phyloP scores from a whole-genome alignment of 2,329 filamentous ascomycete species.

The Pseudogymnoascus sp. region DNA sequence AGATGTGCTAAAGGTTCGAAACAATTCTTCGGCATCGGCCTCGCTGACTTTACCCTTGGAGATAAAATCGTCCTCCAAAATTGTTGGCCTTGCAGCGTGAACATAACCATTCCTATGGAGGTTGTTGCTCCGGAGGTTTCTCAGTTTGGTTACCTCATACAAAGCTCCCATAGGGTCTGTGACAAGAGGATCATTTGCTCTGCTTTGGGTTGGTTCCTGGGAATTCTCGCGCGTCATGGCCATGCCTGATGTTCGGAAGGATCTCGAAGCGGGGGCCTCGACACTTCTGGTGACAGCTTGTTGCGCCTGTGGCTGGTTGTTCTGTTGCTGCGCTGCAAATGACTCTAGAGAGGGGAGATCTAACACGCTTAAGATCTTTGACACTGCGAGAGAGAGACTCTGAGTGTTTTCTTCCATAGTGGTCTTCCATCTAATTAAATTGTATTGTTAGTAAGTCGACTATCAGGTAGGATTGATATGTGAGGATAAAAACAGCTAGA shows the following conservation, averaged over 20 bases:
- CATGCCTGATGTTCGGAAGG: slow-evolving; percentile 29
- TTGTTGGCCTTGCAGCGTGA: neutral
- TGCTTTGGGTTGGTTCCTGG: slow-evolving; percentile 23
- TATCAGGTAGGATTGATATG: neutral
- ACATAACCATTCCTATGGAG: slow-evolving; percentile 29
- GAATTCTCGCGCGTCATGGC: slow-evolving; percentile 38
- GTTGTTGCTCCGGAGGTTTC: slow-evolving; percentile 31
- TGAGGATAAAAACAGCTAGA: neutral
- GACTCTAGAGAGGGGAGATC: slow-evolving; percentile 36
- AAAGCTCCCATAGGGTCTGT: slow-evolving; percentile 42
- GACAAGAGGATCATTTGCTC: slow-evolving; percentile 27
- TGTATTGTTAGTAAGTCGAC: neutral
- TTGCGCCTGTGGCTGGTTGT: slow-evolving; percentile 11
- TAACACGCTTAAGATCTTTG: slow-evolving; percentile 37
- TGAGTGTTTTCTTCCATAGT: slow-evolving; percentile 35
- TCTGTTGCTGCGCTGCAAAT: slow-evolving; percentile 17
- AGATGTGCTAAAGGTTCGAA: slow-evolving; percentile 38
- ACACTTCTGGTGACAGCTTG: neutral
- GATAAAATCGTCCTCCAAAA: slow-evolving; percentile 42
- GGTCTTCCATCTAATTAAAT: slow-evolving; percentile 35
- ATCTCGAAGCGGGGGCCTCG: slow-evolving; percentile 16
- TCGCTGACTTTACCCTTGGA: slow-evolving; percentile 39
- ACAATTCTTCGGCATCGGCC: slow-evolving; percentile 43
- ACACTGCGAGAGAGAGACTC: slow-evolving; percentile 38
- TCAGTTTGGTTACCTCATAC: slow-evolving; percentile 46